Percentiles rank a stretch among this genome's conserved stretches.
Conservation (phyloP, 257 asterid species). For the Solanum sitiens region DNA sequence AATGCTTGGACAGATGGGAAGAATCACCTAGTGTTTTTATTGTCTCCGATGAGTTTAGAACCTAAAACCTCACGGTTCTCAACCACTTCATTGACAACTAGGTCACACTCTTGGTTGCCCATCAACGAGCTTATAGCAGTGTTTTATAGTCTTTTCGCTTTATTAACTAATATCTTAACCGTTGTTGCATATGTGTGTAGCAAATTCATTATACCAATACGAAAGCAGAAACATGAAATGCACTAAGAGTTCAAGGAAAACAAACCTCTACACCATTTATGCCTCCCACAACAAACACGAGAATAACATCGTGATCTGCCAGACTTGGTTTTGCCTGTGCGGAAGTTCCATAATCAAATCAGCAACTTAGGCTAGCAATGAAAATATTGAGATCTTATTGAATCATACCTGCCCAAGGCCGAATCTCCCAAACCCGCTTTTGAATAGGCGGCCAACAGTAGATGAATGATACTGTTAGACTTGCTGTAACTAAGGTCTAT, state of each 20-base stretch:
- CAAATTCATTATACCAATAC: background rate
- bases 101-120: background rate
- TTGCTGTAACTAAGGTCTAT: too few relatives aligned
- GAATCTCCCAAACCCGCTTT: conserved; percentile 94
- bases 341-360: conserved; percentile 1
- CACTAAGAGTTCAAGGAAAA: conserved; percentile 4
- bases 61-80: background rate
- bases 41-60: background rate
- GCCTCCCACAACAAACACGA: conserved; percentile 83
- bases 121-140: background rate
- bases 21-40: background rate
- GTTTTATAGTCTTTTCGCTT: background rate
- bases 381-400: background rate
- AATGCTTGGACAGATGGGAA: background rate
- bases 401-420: conserved; percentile 89
- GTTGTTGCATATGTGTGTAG: background rate
- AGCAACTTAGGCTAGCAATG: background rate
- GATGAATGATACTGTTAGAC: conserved; percentile 63
- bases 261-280: conserved; percentile 84
- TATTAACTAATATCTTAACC: background rate
- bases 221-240: background rate
- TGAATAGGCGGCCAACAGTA: conserved; percentile 90
- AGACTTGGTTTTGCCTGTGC: conserved; percentile 93
- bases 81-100: background rate
- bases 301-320: conserved; percentile 69